Evolutionary conservation across 1,139 yeast species (phyloP), one percentile per base, ranked within the genome.

Genomic region (Suhomyces bokatorum): DNA sequence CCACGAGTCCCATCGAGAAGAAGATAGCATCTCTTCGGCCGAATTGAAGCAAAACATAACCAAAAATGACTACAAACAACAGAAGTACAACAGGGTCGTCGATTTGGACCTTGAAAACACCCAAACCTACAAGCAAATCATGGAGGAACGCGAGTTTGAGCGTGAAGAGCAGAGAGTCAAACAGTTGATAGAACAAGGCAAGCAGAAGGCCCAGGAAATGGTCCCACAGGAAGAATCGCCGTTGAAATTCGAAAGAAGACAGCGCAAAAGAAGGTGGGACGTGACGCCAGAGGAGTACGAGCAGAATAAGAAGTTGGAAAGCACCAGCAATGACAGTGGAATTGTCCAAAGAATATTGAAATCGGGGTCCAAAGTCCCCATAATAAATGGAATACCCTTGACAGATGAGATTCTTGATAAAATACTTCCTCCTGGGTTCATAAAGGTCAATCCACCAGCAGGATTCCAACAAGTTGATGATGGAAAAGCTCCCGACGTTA

Each of bases 381-480:
- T 71, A 2, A 64, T 75, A 12, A 63, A 69, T 45, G 78, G 81
- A 2, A 65, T 79, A 5, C 70, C 74, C 0, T 60, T 82, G 27
- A 72, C 82, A 0, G 78, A 77, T 49, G 77, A 68, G 24, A 67
- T 75, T 20, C 64, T 84, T 12, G 77, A 81, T 47, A 64, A 67
- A 43, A 59, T 84, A 7, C 63, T 85, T 30, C 90, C 89, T 0
- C 50, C 62, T 9, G 87, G 85, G 0, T 84, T 78, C 52, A 65
- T 61, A 31, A 66, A 73, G 33, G 66, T 78, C 0, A 59, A 65
- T 1, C 75, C 76, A 1, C 88, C 90, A 0, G 60, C 64, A 6
- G 74, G 68, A 29, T 80, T 71, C 54, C 60, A 62, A 29, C 81
- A 76, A 10, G 51, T 48, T 37, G 62, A 53, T 40, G 62, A 37